Base-by-base conservation (phyloP, 345 rosid species). In the Eucalyptus cloeziana region DNA sequence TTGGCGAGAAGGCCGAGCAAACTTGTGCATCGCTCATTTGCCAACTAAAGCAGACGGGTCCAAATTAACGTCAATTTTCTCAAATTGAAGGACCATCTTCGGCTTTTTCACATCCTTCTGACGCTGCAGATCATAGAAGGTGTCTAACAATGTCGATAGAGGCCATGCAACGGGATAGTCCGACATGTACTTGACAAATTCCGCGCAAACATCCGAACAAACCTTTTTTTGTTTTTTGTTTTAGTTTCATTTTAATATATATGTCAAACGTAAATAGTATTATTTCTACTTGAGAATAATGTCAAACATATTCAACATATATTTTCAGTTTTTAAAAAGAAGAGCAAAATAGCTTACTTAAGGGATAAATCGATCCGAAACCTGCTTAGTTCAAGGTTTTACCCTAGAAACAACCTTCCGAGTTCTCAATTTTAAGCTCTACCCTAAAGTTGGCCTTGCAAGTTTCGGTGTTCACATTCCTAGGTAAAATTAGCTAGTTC, bases 1-100 rank as follows among this genome's bases (percentile, higher is more conserved):
- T 92, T 47, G 49, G 76, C 45, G 88, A 88, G 30, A 93, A 92
- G 45, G 92, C 90, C 67, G 89, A 90, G 90, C 92, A 92, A 60
- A 89, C 90, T 67, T 47, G 87, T 10, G 91, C 86, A 69, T 92
- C 85, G 11, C 85, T 86, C 25, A 83, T 80, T 69, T 37, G 49
- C 88, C 87, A 88, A 87, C 86, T 69, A 69, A 3, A 5, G 79
- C 87, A 1, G 90, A 69, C 17, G 67, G 87, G 88, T 90, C 88
- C 67, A 88, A 86, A 25, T 27, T 25, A 17, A 90, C 87, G 22
- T 91, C 56, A 6, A 87, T 21, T 9, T 45, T 47, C 40, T 5
- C 71, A 79, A 90, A 87, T 76, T 88, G 83, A 4, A 90, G 88
- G 49, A 85, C 80, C 89, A 87, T 71, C 24, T 17, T 52, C 8